Percentiles rank a stretch among this genome's conserved stretches.
Evolutionary conservation across 2,329 filamentous ascomycete genomes (phyloP).

Genomic region (Trichocomaceae sp.): DNA sequence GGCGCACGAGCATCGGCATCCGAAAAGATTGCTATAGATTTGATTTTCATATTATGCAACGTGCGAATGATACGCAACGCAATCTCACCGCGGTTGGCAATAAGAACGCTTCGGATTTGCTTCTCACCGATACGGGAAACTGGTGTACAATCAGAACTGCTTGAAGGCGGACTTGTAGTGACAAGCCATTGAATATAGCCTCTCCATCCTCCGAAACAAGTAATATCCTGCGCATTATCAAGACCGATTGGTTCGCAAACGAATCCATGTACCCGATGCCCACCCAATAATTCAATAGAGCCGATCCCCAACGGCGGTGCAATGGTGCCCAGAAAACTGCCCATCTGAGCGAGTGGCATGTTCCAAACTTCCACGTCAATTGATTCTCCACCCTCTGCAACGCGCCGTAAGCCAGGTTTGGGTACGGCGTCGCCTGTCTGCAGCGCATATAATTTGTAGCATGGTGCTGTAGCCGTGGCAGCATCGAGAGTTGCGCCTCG

Average conservation of each 20-base stretch:
- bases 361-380: not conserved
- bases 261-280: not conserved
- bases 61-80: not conserved
- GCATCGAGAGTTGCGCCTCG: not conserved
- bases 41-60: not conserved
- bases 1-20: not conserved
- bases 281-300: not conserved
- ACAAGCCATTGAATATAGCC: not conserved
- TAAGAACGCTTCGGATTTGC: not conserved
- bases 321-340: not conserved
- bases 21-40: not conserved
- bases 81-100: conserved; percentile 5
- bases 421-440: too few species aligned
- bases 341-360: not conserved
- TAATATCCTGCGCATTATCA: not conserved
- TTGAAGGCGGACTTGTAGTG: not conserved
- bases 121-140: too few species aligned
- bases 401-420: not conserved
- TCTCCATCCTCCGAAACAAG: not conserved
- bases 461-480: too few species aligned
- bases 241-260: not conserved
- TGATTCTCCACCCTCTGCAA: not conserved
- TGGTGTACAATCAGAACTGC: not conserved
- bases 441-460: not conserved
- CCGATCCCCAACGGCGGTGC: not conserved